Evolutionary conservation across 768 basidiomycete species (phyloP).

Genomic region (Termitomyces eurrhizus): DNA sequence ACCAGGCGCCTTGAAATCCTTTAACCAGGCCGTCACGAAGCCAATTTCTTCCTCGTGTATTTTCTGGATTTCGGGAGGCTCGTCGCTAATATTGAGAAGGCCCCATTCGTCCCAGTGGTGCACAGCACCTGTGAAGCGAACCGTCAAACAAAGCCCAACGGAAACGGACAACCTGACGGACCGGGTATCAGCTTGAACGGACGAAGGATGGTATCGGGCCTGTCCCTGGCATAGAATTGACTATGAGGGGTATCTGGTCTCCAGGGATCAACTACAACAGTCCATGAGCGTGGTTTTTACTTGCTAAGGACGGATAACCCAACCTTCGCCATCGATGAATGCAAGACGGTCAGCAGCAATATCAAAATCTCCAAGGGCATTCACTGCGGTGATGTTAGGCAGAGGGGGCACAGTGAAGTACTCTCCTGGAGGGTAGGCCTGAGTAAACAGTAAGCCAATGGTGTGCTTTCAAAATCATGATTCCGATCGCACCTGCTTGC

Average conservation of each 20-base stretch:
- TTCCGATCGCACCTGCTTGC: conserved; percentile 42
- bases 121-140: conserved; percentile 46
- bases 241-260: conserved; percentile 83
- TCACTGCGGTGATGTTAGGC: conserved; percentile 83
- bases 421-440: conserved; percentile 79
- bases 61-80: conserved; percentile 73
- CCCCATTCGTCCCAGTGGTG: conserved; percentile 84
- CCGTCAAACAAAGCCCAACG: neutral
- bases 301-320: conserved; percentile 8
- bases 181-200: conserved; percentile 89
- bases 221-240: conserved; percentile 52
- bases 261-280: conserved; percentile 78
- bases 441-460: neutral
- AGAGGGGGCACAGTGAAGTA: conserved; percentile 64
- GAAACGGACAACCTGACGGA: conserved; percentile 20
- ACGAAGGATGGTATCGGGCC: conserved; percentile 65
- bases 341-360: conserved; percentile 80
- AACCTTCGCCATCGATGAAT: conserved; percentile 84
- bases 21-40: conserved; percentile 77
- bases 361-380: conserved; percentile 78
- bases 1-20: conserved; percentile 38
- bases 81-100: conserved; percentile 49
- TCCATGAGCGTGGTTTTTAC: neutral
- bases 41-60: conserved; percentile 78
- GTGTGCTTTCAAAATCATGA: neutral